Evolutionary conservation across 108 stramenopile genomes (phyloP).

Genomic region (Nannochloropsis gaditana): DNA sequence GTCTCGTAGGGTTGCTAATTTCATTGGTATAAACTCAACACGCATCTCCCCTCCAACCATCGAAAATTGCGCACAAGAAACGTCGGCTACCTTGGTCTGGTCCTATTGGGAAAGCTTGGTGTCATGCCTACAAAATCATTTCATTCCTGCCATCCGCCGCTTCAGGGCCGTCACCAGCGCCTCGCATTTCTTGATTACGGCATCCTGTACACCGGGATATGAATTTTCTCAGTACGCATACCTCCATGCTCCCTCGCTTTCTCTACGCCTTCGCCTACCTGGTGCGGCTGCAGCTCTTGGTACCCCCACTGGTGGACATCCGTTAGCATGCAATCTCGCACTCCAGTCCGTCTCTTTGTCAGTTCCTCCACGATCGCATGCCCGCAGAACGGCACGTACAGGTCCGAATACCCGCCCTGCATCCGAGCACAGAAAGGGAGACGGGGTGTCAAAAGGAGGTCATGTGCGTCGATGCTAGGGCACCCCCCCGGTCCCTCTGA

Average conservation of each 20-base stretch:
- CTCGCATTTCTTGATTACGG: slow-evolving; percentile 9
- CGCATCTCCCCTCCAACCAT: too few species aligned
- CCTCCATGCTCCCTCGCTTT: neutral
- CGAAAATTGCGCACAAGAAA: too few species aligned
- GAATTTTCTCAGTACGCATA: neutral
- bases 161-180: neutral
- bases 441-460: neutral
- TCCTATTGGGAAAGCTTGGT: too few species aligned
- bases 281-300: slow-evolving; percentile 28
- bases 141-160: neutral
- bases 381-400: slow-evolving; percentile 56
- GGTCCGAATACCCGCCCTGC: slow-evolving; percentile 31
- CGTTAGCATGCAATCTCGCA: slow-evolving; percentile 1
- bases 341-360: slow-evolving; percentile 18
- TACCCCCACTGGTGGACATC: slow-evolving; percentile 30
- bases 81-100: too few species aligned
- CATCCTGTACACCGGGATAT: neutral
- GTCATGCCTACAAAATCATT: neutral
- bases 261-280: neutral
- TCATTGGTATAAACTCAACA: too few species aligned
- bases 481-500: neutral
- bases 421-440: neutral
- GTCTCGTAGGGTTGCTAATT: too few species aligned
- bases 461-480: too few species aligned
- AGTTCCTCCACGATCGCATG: slow-evolving; percentile 50